These are phyloP conservation scores for Alliaria petiolata DNA, from an alignment of 345 rosid genomes.

Conservation along the genomic window DNA sequence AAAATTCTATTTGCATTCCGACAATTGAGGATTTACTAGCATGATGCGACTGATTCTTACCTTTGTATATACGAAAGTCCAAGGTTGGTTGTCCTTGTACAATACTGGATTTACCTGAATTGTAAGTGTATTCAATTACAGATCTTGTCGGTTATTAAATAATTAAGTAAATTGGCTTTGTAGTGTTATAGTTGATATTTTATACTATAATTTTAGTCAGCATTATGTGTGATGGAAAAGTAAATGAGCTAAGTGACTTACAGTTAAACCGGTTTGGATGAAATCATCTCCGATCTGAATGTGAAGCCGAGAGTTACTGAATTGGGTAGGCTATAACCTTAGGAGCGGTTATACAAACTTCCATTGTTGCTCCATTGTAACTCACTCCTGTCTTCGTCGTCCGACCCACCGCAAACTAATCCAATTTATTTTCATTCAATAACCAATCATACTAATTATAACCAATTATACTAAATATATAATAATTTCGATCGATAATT, in stretches of 20 bases:
- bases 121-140: no score
- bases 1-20: no score
- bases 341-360: neutral
- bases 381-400: neutral
- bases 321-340: constrained; percentile 11
- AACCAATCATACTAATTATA: no score
- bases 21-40: neutral
- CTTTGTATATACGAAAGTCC: neutral
- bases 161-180: neutral
- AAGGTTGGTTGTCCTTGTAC: neutral
- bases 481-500: neutral
- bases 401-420: constrained; percentile 4
- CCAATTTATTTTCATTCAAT: neutral
- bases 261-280: neutral
- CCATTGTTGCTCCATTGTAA: constrained; percentile 24
- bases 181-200: neutral
- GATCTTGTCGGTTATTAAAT: no score
- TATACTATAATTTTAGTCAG: neutral
- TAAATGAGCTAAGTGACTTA: constrained; percentile 1
- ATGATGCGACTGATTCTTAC: neutral
- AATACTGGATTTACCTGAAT: neutral
- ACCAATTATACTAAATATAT: neutral
- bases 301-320: constrained; percentile 6
- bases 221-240: neutral
- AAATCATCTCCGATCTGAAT: constrained; percentile 15